Percentiles rank a stretch among this genome's conserved stretches.
Conservation (phyloP, 768 basidiomycete genomes). For the Phaeotremella skinneri region DNA sequence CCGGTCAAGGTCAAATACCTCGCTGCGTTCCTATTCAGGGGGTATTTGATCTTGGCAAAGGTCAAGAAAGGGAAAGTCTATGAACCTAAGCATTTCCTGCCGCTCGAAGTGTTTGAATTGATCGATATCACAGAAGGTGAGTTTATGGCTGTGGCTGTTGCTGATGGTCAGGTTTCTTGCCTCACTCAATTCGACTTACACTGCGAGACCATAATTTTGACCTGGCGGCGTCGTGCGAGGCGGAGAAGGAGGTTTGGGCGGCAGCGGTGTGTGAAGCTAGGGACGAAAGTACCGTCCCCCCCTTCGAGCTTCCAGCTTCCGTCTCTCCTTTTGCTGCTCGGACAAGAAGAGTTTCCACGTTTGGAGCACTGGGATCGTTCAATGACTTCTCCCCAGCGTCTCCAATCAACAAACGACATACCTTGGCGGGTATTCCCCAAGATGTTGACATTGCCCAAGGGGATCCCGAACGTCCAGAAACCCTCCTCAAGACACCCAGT, state of each 20-base stretch:
- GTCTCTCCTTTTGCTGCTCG: slow-evolving; percentile 41
- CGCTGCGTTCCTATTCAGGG: slow-evolving; percentile 86
- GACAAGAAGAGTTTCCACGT: slow-evolving; percentile 36
- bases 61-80: slow-evolving; percentile 71
- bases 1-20: slow-evolving; percentile 76
- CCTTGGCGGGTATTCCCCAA: slow-evolving; percentile 14
- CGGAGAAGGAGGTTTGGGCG: slow-evolving; percentile 88
- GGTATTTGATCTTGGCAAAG: slow-evolving; percentile 83
- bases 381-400: background rate
- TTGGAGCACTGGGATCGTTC: background rate
- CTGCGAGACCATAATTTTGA: slow-evolving; percentile 74
- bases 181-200: slow-evolving; percentile 74
- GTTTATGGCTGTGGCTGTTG: slow-evolving; percentile 45
- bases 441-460: slow-evolving; percentile 11
- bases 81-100: slow-evolving; percentile 86
- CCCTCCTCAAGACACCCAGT: slow-evolving; percentile 4
- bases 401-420: slow-evolving; percentile 29
- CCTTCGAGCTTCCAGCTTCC: slow-evolving; percentile 48
- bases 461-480: background rate
- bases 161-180: slow-evolving; percentile 63
- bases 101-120: slow-evolving; percentile 69
- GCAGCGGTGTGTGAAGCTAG: slow-evolving; percentile 57
- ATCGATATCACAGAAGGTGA: slow-evolving; percentile 70
- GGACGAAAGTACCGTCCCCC: slow-evolving; percentile 61
- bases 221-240: slow-evolving; percentile 74